These are phyloP conservation scores for Penicillium antarcticum DNA, from an alignment of 495 filamentous ascomycete genomes.

Conservation along the genomic window DNA sequence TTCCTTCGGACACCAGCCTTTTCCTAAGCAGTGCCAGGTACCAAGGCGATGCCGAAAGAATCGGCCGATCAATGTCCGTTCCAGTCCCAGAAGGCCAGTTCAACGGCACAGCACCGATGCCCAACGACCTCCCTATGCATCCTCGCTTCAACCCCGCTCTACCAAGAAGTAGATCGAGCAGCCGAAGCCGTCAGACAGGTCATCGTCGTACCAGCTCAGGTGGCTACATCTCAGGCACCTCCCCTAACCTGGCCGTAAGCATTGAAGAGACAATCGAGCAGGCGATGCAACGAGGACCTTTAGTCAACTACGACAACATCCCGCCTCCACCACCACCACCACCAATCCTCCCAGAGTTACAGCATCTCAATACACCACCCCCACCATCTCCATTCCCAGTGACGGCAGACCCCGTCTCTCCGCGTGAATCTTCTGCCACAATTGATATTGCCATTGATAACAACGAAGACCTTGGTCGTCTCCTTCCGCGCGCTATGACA, in stretches of 20 bases:
- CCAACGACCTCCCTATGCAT: slow-evolving; percentile 50
- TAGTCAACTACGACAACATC: slow-evolving; percentile 52
- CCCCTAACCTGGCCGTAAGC: slow-evolving; percentile 43
- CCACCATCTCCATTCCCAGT: slow-evolving; percentile 49
- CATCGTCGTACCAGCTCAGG: slow-evolving; percentile 35
- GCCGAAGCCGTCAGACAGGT: slow-evolving; percentile 34
- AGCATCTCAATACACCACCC: slow-evolving; percentile 72
- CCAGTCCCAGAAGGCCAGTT: slow-evolving; percentile 58
- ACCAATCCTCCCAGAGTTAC: slow-evolving; percentile 76
- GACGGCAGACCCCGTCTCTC: slow-evolving; percentile 25
- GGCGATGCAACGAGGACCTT: slow-evolving; percentile 35
- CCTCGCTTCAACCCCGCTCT: slow-evolving; percentile 55
- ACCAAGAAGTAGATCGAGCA: slow-evolving; percentile 47
- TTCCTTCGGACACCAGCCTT: slow-evolving; percentile 51
- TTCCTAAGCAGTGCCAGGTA: slow-evolving; percentile 64
- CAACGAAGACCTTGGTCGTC: slow-evolving; percentile 36
- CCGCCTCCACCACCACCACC: slow-evolving; percentile 60
- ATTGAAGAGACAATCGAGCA: slow-evolving; percentile 64
- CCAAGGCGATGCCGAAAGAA: slow-evolving; percentile 52
- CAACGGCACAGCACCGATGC: slow-evolving; percentile 32
- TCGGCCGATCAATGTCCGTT: slow-evolving; percentile 70
- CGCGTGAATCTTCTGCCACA: slow-evolving; percentile 50
- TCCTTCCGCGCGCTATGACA: slow-evolving; percentile 41
- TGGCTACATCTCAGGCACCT: slow-evolving; percentile 28
- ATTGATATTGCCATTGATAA: slow-evolving; percentile 79